Conservation (phyloP, 225 moss, liverwort and hornwort genomes). For the Polytrichum formosum region DNA sequence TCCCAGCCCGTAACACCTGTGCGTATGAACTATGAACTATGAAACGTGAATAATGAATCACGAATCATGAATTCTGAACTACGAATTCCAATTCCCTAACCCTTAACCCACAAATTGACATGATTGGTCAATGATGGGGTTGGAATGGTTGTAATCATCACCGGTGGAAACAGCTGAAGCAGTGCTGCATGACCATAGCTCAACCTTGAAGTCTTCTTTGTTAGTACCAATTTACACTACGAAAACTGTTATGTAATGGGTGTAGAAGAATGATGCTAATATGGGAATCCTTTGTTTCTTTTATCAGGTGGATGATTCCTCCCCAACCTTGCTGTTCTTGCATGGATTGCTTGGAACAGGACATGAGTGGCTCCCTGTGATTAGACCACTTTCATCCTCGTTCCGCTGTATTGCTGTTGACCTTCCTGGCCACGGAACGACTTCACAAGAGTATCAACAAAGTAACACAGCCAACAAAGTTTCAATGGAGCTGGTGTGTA, state of each 20-base stretch:
- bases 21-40: no score
- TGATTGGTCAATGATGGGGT: no score
- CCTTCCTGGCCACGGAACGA: conserved; percentile 89
- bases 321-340: conserved; percentile 69
- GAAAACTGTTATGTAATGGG: background rate
- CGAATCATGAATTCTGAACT: no score
- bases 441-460: conserved; percentile 14
- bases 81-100: no score
- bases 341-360: conserved; percentile 92
- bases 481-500: conserved; percentile 57
- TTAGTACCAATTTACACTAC: no score
- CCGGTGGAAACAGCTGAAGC: no score
- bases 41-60: no score
- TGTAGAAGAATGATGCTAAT: background rate
- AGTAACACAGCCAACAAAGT: background rate
- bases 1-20: no score
- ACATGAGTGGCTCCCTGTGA: conserved; percentile 83
- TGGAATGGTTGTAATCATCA: no score
- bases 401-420: conserved; percentile 87
- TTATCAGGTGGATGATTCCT: conserved; percentile 27
- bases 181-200: no score
- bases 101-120: no score
- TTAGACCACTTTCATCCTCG: conserved; percentile 62
- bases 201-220: no score
- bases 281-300: background rate